A percentile compares a stretch with the other conserved stretches of the same genome.
Evolutionary conservation across 192 early-diverging fungal genomes (phyloP).

Genomic region (Dissophora globulifera): DNA sequence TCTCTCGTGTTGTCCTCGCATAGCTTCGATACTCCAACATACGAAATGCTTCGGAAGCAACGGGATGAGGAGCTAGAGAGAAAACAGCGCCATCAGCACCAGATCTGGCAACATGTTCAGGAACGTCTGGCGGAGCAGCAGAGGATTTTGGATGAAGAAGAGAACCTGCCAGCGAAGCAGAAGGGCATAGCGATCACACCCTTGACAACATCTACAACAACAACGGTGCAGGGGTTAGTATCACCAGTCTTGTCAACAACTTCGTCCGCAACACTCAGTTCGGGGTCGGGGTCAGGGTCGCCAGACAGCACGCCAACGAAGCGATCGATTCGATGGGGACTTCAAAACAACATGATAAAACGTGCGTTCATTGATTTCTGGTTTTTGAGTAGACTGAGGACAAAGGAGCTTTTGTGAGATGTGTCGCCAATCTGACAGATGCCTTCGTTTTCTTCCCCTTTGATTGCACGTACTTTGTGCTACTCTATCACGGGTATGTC

Average conservation of each 20-base stretch:
- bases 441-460: neutral
- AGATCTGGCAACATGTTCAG: slow-evolving; percentile 52
- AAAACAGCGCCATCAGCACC: slow-evolving; percentile 36
- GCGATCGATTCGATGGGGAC: slow-evolving; percentile 41
- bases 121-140: slow-evolving; percentile 43
- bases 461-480: no score
- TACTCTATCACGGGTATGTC: no score
- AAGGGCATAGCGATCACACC: neutral
- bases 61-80: slow-evolving; percentile 26
- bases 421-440: no score
- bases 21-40: slow-evolving; percentile 40
- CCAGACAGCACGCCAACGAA: slow-evolving; percentile 21
- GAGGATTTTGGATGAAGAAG: slow-evolving; percentile 27
- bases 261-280: slow-evolving; percentile 26
- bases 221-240: neutral
- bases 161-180: slow-evolving; percentile 8
- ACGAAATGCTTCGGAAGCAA: slow-evolving; percentile 27
- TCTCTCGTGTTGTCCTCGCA: neutral
- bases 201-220: neutral
- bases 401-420: no score
- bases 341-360: slow-evolving; percentile 44
- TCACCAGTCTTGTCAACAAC: slow-evolving; percentile 6
- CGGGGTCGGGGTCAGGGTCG: slow-evolving; percentile 15
- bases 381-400: no score
- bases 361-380: slow-evolving; percentile 16